phyloP scores from a whole-genome alignment of 257 asterid species.

The Ehretia macrophylla region DNA sequence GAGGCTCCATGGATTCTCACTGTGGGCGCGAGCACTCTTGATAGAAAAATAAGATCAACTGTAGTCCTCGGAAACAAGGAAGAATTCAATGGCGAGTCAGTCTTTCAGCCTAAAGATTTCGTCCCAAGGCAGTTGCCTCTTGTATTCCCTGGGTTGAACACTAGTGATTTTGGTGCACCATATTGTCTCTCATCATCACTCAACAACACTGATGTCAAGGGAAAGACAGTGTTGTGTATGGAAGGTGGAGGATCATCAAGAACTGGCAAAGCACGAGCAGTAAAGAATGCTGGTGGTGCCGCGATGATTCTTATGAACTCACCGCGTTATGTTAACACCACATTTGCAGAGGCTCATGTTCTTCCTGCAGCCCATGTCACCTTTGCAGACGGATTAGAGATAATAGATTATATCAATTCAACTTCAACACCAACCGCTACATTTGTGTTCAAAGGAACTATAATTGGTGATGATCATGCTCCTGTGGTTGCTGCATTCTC shows the following conservation, averaged over 20 bases:
- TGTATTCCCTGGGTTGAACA: slow-evolving; percentile 22
- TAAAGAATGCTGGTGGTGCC: slow-evolving; percentile 6
- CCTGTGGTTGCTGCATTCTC: slow-evolving; percentile 45
- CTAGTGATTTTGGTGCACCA: slow-evolving; percentile 4
- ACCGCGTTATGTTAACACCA: slow-evolving; percentile 7
- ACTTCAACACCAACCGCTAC: slow-evolving; percentile 18
- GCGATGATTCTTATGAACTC: slow-evolving; percentile 12
- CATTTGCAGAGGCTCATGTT: slow-evolving; percentile 16
- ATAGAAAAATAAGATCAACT: slow-evolving; percentile 29
- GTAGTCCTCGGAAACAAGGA: slow-evolving; percentile 29
- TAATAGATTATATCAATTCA: slow-evolving; percentile 26
- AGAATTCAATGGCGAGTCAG: slow-evolving; percentile 26
- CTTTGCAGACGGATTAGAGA: slow-evolving; percentile 8
- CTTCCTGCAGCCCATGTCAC: slow-evolving; percentile 26
- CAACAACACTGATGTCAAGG: slow-evolving; percentile 17
- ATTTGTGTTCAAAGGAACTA: slow-evolving; percentile 37
- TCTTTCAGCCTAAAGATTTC: slow-evolving; percentile 26
- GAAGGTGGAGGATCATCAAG: not conserved
- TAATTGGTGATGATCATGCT: slow-evolving; percentile 34
- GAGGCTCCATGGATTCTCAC: slow-evolving; percentile 52
- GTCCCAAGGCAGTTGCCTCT: slow-evolving; percentile 16
- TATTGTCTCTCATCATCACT: slow-evolving; percentile 20
- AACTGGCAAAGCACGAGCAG: not conserved
- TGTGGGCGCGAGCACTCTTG: slow-evolving; percentile 46
- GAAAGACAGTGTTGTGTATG: slow-evolving; percentile 42